Percentiles rank a stretch among this genome's conserved stretches.
phyloP scores from a whole-genome alignment of 805 yeast species.

The Wickerhamiella shivajii region DNA sequence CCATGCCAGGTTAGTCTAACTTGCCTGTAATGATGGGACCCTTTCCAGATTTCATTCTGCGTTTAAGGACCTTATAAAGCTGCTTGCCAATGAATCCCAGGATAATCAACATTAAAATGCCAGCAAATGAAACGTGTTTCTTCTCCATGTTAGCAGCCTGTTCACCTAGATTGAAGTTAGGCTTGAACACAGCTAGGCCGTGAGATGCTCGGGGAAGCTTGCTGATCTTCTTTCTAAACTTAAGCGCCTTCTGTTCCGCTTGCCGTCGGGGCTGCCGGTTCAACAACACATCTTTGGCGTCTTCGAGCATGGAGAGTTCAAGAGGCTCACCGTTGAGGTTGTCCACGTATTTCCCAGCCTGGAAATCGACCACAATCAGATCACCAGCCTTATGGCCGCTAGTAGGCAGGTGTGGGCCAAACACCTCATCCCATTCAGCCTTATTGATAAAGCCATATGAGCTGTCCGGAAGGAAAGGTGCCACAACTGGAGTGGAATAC shows the following conservation, averaged over 20 bases:
- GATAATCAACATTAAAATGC: background rate
- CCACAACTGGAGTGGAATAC: conserved; percentile 12
- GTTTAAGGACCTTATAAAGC: background rate
- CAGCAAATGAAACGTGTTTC: conserved; percentile 2
- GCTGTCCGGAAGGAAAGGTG: conserved; percentile 12
- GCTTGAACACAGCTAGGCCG: conserved; percentile 1
- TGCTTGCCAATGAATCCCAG: conserved; percentile 1
- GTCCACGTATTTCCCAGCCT: conserved; percentile 13
- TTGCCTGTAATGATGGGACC: conserved; percentile 7
- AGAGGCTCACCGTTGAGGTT: conserved; percentile 1
- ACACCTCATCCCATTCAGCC: conserved; percentile 9
- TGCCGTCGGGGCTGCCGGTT: background rate
- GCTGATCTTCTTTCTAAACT: too few relatives aligned
- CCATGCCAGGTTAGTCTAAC: too few relatives aligned
- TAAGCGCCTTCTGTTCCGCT: too few relatives aligned
- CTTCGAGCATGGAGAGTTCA: conserved; percentile 1
- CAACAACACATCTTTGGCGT: background rate
- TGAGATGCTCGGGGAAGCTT: conserved; percentile 2
- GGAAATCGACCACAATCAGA: conserved; percentile 14
- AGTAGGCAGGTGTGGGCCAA: conserved; percentile 9
- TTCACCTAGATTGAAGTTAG: conserved; percentile 1
- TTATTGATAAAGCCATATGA: conserved; percentile 14
- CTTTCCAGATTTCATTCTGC: background rate
- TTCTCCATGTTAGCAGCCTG: conserved; percentile 2
- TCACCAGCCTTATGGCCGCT: conserved; percentile 11